Percentiles rank a stretch among this genome's conserved stretches.
phyloP scores from a whole-genome alignment of 192 early-diverging fungal genomes.

The Gryganskiella cystojenkinii region DNA sequence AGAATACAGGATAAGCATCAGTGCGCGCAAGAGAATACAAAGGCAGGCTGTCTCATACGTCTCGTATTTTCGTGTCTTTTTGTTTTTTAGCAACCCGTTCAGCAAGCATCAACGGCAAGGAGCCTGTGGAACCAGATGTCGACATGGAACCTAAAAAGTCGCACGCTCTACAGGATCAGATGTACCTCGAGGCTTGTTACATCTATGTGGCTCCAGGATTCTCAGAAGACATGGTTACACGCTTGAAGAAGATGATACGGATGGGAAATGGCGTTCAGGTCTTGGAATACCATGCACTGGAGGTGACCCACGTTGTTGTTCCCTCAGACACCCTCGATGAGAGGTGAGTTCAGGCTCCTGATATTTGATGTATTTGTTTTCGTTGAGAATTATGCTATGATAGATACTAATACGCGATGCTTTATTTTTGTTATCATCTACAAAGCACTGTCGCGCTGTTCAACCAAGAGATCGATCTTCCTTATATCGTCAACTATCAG shows the following conservation, averaged over 20 bases:
- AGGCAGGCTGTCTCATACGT: too few species aligned
- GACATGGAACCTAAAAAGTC: too few species aligned
- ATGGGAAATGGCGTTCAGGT: constrained; percentile 26
- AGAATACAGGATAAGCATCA: too few species aligned
- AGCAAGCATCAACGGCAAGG: too few species aligned
- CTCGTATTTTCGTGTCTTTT: too few species aligned
- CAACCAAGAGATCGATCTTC: background rate
- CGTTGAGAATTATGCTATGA: background rate
- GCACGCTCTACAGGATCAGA: constrained; percentile 8
- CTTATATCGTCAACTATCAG: constrained; percentile 32
- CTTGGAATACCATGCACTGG: constrained; percentile 19
- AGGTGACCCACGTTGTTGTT: constrained; percentile 42
- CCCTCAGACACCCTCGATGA: constrained; percentile 19
- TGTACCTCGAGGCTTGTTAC: constrained; percentile 34
- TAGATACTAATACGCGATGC: background rate
- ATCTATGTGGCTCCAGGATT: constrained; percentile 33
- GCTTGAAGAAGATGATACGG: constrained; percentile 30
- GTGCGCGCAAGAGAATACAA: too few species aligned
- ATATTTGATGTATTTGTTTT: background rate
- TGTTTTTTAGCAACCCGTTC: too few species aligned
- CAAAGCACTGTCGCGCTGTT: constrained; percentile 25
- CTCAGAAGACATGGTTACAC: background rate
- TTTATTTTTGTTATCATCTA: background rate
- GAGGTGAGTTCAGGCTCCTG: constrained; percentile 2
- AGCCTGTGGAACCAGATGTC: background rate